These are phyloP conservation scores for Penicillium ochrochloron DNA, from an alignment of 495 filamentous ascomycete genomes.

Conservation along the genomic window DNA sequence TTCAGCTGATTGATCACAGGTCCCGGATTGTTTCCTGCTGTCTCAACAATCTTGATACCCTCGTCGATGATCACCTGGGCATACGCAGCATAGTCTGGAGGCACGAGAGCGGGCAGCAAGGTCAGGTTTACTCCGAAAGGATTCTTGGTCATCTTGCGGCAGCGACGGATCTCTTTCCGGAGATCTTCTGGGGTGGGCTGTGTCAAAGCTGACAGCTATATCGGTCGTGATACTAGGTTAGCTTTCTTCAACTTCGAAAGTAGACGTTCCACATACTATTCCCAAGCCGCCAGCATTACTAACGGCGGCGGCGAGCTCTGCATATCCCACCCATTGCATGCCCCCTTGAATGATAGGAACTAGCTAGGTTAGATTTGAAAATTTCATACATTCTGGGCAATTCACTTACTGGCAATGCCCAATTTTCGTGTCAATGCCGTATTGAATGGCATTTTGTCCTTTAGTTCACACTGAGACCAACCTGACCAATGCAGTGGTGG, in stretches of 20 bases:
- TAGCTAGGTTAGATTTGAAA: neutral
- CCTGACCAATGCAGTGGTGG: neutral
- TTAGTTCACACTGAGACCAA: neutral
- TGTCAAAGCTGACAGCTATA: neutral
- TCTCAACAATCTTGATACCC: neutral
- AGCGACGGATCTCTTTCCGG: neutral
- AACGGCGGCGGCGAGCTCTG: neutral
- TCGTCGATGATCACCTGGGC: neutral
- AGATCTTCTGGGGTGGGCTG: neutral
- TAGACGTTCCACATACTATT: neutral
- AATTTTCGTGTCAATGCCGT: neutral
- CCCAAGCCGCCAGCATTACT: neutral
- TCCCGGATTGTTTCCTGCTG: neutral
- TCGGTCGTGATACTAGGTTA: neutral
- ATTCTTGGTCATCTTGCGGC: neutral
- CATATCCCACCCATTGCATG: slow-evolving; percentile 3
- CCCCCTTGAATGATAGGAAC: neutral
- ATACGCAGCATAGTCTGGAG: neutral
- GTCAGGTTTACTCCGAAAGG: neutral
- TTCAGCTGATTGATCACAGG: neutral
- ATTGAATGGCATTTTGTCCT: neutral
- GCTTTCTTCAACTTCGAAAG: neutral
- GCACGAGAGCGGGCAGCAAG: neutral
- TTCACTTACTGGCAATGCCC: neutral
- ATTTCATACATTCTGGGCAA: neutral